Evolutionary conservation across 257 asterid species (phyloP), one percentile per base, ranked within the genome.

Genomic region (Echites panduratus): DNA sequence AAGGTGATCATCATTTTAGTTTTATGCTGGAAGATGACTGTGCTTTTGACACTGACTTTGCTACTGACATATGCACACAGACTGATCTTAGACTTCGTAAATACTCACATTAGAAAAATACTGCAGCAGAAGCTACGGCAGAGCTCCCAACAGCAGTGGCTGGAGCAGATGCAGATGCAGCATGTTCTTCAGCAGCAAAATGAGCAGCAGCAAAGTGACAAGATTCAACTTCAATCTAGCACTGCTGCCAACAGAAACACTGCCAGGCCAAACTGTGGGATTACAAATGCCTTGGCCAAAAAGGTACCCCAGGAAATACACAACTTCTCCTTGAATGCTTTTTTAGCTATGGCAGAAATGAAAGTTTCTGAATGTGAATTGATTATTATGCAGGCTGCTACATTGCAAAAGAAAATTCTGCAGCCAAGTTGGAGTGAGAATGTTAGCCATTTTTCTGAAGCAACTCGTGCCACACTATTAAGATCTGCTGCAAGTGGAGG

Each of bases 81-180:
- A n/a, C n/a, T n/a, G 49, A 40, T 66, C 68, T 57, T 54, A 24
- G 56, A 70, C 35, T 44, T 56, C 58, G 8, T 22, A 54, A 74
- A 76, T 73, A 53, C 57, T 43, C 40, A 41, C 29, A 24, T 67
- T 22, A 50, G 17, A 26, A 77, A 62, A 57, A 38, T 61, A 49
- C 75, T 66, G 49, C 73, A 73, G 24, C 77, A 66, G 38, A 66
- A 63, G 14, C 70, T 20, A 24, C 71, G 38, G n/a, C 66, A 71
- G 67, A 56, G 9, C 61, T 70, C 71, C 67, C 75, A 68, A 26
- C 73, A 62, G 67, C 76, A 70, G 67, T 70, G 65, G 74, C 24
- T 63, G 76, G 73, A 75, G 53, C 82, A 75, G 64, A 22, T 75
- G 45, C 76, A 75, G 53, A n/a, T 69, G 70, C 79, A 66, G 65